phyloP scores from a whole-genome alignment of 495 filamentous ascomycete genomes.

The Daldinia loculata region DNA sequence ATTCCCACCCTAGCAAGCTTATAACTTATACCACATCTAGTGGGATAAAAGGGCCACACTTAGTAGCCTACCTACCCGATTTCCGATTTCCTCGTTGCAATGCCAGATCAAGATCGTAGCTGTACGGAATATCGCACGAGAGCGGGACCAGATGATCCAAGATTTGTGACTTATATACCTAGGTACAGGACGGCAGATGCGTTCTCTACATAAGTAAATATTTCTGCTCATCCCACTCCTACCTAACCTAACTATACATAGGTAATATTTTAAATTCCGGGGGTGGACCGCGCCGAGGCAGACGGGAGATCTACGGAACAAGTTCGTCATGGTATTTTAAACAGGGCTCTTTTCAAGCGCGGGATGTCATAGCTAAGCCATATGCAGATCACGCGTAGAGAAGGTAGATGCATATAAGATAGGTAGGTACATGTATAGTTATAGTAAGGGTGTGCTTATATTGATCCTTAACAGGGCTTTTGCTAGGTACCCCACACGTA shows the following conservation, averaged over 20 bases:
- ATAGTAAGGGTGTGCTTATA: conserved; percentile 29
- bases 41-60: conserved; percentile 11
- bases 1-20: not conserved
- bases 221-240: conserved; percentile 4
- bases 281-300: conserved; percentile 16
- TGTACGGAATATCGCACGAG: conserved; percentile 31
- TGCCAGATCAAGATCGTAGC: conserved; percentile 41
- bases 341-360: conserved; percentile 1
- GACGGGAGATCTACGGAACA: conserved; percentile 31
- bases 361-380: conserved; percentile 30
- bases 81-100: conserved; percentile 23
- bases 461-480: conserved; percentile 10
- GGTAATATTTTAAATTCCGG: conserved; percentile 39
- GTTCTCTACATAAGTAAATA: conserved; percentile 11
- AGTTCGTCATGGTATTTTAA: conserved; percentile 13
- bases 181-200: conserved; percentile 11
- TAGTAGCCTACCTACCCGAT: conserved; percentile 7
- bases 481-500: conserved; percentile 15
- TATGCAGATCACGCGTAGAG: conserved; percentile 23
- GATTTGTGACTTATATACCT: conserved; percentile 28
- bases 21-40: conserved; percentile 7
- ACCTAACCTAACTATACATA: conserved; percentile 1
- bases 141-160: conserved; percentile 40
- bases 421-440: not conserved
- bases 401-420: conserved; percentile 7